These are phyloP conservation scores for Solanum habrochaites DNA, from an alignment of 257 asterid genomes.

Conservation along the genomic window DNA sequence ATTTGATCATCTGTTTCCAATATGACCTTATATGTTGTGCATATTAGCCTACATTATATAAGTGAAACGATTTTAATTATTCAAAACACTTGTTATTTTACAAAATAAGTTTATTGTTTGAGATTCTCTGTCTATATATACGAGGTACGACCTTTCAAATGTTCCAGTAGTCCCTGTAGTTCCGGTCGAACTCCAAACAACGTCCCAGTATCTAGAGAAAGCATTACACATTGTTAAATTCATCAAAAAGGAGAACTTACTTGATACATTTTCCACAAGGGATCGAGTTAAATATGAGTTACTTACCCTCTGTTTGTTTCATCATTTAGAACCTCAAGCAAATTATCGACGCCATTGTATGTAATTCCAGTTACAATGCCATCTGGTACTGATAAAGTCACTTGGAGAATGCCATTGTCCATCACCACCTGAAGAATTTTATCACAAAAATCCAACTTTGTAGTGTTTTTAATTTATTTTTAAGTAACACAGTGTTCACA, in stretches of 20 bases:
- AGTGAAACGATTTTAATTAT: not conserved
- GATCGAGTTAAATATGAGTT: not conserved
- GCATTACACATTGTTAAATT: not conserved
- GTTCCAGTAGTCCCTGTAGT: conserved; percentile 32
- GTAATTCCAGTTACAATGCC: conserved; percentile 48
- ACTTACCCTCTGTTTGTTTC: conserved; percentile 63
- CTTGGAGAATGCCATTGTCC: conserved; percentile 63
- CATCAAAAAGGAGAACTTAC: not conserved
- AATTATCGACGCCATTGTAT: conserved; percentile 54
- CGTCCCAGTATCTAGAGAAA: conserved; percentile 50
- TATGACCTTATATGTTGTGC: conserved; percentile 43
- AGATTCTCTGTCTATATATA: not conserved
- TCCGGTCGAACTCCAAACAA: conserved; percentile 39
- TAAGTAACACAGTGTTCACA: too few relatives aligned
- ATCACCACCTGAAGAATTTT: conserved; percentile 39
- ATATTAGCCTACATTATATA: conserved; percentile 40
- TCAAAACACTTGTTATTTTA: not conserved
- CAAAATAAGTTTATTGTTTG: not conserved
- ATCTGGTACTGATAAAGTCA: conserved; percentile 61
- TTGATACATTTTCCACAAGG: not conserved
- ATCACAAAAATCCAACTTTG: not conserved
- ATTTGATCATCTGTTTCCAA: conserved; percentile 56
- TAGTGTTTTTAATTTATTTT: not conserved
- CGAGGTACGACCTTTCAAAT: conserved; percentile 26
- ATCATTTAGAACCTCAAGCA: conserved; percentile 52